A percentile compares a stretch with the other conserved stretches of the same genome.
Conservation (phyloP, 495 filamentous ascomycete genomes). For the Massariosphaeria phaeospora region DNA sequence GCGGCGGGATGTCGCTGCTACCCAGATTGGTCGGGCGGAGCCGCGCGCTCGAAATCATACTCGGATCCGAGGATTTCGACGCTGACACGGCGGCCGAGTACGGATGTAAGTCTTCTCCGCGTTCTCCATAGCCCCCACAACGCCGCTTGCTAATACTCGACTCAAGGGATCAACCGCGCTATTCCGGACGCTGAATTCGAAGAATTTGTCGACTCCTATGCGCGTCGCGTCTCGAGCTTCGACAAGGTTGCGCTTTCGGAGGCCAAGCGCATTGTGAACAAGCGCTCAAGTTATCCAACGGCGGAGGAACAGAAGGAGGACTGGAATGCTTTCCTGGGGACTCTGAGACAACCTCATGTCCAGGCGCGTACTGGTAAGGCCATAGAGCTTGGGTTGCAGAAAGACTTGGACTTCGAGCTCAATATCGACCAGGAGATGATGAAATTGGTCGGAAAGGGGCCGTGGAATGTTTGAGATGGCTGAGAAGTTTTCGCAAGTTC, state of each 20-base stretch:
- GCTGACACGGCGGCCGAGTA: neutral
- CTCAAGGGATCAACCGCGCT: slow-evolving; percentile 3
- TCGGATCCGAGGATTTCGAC: slow-evolving; percentile 1
- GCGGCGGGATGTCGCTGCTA: neutral
- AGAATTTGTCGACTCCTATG: neutral
- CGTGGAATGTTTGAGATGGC: slow-evolving; percentile 3
- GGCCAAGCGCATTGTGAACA: neutral
- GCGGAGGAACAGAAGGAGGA: neutral
- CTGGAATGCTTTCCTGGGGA: neutral
- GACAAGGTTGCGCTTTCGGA: neutral
- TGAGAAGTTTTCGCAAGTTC: too few species aligned
- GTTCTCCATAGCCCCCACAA: neutral
- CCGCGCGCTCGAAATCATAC: neutral
- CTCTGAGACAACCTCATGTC: neutral
- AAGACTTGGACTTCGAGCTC: neutral
- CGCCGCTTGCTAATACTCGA: neutral
- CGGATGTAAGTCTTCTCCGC: neutral
- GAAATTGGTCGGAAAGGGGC: neutral
- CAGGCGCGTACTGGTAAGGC: neutral
- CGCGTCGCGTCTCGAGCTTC: neutral
- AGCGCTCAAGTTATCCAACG: neutral
- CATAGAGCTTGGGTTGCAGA: neutral
- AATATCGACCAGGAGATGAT: neutral
- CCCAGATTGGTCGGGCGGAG: neutral
- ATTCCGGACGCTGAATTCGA: neutral